Evolutionary conservation across 2,329 filamentous ascomycete species (phyloP), one percentile per base, ranked within the genome.

Genomic region (Blastomyces percursus): DNA sequence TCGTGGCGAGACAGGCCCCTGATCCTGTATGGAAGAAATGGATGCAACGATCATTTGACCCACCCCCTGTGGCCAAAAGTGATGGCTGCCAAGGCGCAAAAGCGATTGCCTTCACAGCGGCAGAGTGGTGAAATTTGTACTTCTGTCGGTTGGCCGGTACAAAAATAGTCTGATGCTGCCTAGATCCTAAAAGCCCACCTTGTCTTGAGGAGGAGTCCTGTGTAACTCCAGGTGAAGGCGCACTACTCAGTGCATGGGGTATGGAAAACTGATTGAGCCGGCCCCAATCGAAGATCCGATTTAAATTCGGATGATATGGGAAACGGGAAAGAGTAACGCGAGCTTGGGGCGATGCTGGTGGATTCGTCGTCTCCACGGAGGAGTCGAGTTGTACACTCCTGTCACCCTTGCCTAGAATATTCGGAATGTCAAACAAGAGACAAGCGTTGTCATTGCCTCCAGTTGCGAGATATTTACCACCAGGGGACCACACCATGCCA

Each of bases 41-140:
- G 63, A 99, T 96, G 73, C 91, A 91, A 69, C 91, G 90, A 77
- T 99, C 93, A 70, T 95, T 96, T 55, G 90, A 93, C 30, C 94
- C 94, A 48, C 94, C 93, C 2, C 94, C 91, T 1, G 93, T 95
- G 16, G 94, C 94, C 48, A 99, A 76, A 4, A 99, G 81, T 3
- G 88, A 89, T 30, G 89, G 84, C 62, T 93, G 89, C 93, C 92
- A 99, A 0, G 94, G 93, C 66, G 93, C 96, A 75, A 97, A 97
- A 1, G 94, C 91, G 68, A 97, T 94, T 40, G 94, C 94, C 75
- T 99, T 99, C 67, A 97, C 89, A 2, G 94, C 94, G 0, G 93
- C 93, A 32, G 85, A 85, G 72, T 99, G 91, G 12, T 80, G 74
- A 84, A 91, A 94, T 40, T 82, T 82, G 72, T 96, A 86, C 68